phyloP scores from a whole-genome alignment of 805 yeast species.

The Candida quercuum region DNA sequence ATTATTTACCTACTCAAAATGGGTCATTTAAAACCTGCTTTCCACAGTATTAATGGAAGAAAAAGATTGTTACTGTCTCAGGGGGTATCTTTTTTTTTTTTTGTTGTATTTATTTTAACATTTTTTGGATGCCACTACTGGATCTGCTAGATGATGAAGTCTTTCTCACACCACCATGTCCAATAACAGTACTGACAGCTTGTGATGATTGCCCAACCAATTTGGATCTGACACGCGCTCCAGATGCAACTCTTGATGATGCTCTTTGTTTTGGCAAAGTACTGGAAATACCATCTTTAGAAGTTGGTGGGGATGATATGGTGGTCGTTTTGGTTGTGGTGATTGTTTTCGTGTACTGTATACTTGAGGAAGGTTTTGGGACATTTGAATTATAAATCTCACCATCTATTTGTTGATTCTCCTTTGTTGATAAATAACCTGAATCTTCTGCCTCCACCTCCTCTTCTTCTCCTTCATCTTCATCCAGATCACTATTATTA shows the following conservation, averaged over 20 bases:
- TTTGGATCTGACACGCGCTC: conserved; percentile 26
- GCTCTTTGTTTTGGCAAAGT: conserved; percentile 21
- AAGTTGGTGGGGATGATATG: conserved; percentile 25
- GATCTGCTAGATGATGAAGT: conserved; percentile 19
- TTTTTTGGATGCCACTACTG: conserved; percentile 17
- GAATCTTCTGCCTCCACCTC: conserved; percentile 24
- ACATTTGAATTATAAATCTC: conserved; percentile 2
- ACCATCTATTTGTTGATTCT: conserved; percentile 8
- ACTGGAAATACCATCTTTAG: conserved; percentile 15
- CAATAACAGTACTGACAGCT: conserved; percentile 14
- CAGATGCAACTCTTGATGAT: conserved; percentile 18
- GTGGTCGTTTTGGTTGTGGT: conserved; percentile 26
- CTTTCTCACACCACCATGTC: conserved; percentile 24
- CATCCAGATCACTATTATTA: conserved; percentile 23
- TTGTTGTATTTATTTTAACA: conserved; percentile 10
- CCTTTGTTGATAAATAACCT: conserved; percentile 19
- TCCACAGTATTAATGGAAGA: too few relatives aligned
- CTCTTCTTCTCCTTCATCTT: conserved; percentile 24
- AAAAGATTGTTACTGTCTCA: too few relatives aligned
- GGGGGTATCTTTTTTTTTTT: not conserved
- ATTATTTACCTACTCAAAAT: too few relatives aligned
- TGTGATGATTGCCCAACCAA: conserved; percentile 14
- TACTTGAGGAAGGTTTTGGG: conserved; percentile 10
- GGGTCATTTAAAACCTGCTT: too few relatives aligned
- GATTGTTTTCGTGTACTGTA: conserved; percentile 22